phyloP scores from a whole-genome alignment of 345 rosid species.

The Moringa oleifera region DNA sequence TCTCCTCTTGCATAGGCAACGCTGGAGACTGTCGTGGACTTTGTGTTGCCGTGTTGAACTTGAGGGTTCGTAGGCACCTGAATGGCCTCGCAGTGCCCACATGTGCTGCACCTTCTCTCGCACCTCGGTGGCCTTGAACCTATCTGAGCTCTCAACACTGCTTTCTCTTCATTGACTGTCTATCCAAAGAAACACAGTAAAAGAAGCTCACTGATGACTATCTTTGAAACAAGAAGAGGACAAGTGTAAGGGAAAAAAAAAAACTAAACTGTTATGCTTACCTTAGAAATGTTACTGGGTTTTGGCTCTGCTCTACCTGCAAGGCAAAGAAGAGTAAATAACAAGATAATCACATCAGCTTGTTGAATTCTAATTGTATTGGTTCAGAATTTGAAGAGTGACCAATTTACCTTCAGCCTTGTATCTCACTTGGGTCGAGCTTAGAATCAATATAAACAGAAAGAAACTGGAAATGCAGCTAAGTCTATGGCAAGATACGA shows the following conservation, averaged over 20 bases:
- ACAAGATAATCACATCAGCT: background rate
- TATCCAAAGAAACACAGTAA: conserved; percentile 14
- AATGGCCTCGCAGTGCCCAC: conserved; percentile 79
- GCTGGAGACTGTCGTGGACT: conserved; percentile 20
- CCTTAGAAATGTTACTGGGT: conserved; percentile 33
- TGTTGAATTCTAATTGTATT: background rate
- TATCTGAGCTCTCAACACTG: conserved; percentile 49
- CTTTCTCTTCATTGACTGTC: conserved; percentile 31
- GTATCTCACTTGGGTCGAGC: conserved; percentile 44
- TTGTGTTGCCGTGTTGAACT: conserved; percentile 18
- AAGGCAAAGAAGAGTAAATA: conserved; percentile 15
- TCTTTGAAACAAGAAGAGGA: background rate
- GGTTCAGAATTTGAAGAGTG: conserved; percentile 16
- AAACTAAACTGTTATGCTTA: conserved; percentile 8
- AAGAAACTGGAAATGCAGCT: conserved; percentile 29
- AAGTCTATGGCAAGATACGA: conserved; percentile 8
- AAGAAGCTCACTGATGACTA: background rate
- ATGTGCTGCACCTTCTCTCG: conserved; percentile 68
- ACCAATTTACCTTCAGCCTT: conserved; percentile 51
- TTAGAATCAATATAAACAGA: conserved; percentile 40
- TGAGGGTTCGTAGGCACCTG: conserved; percentile 88
- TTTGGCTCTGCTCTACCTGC: conserved; percentile 56
- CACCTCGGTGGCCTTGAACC: conserved; percentile 94
- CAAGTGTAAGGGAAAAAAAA: background rate
- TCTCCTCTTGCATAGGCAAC: conserved; percentile 59